phyloP scores from a whole-genome alignment of 2,329 filamentous ascomycete genomes.

The Aspergillus ustus region DNA sequence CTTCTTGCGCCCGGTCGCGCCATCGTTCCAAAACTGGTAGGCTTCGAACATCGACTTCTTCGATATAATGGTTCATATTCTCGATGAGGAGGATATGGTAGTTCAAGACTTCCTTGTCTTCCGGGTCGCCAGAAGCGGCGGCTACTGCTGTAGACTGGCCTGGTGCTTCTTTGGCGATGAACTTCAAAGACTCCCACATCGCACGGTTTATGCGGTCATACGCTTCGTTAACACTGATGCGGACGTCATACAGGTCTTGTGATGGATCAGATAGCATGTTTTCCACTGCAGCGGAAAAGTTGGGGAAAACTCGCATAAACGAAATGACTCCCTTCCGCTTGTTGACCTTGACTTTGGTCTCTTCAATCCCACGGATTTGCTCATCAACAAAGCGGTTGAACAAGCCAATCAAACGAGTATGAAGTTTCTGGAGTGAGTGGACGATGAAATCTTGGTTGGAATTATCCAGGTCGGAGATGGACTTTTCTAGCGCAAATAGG shows the following conservation, averaged over 20 bases:
- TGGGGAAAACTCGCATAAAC: conserved; percentile 91
- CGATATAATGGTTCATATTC: conserved; percentile 97
- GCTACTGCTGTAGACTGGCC: conserved; percentile 59
- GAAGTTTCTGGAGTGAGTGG: conserved; percentile 76
- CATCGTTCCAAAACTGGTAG: conserved; percentile 81
- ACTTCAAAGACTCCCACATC: conserved; percentile 96
- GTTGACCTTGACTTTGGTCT: conserved; percentile 98
- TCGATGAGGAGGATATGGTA: conserved; percentile 97
- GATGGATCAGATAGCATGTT: conserved; percentile 69
- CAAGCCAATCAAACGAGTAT: conserved; percentile 71
- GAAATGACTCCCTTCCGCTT: conserved; percentile 96
- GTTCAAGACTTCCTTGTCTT: conserved; percentile 96
- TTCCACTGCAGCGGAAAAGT: conserved; percentile 81
- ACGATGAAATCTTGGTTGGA: conserved; percentile 93
- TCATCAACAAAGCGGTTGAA: conserved; percentile 93
- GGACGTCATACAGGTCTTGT: conserved; percentile 68
- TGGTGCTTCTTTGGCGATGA: conserved; percentile 78
- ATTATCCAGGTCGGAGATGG: conserved; percentile 77
- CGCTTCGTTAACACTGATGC: conserved; percentile 79
- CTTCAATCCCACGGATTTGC: conserved; percentile 93
- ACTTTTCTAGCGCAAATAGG: conserved; percentile 78
- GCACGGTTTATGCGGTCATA: conserved; percentile 88
- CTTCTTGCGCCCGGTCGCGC: conserved; percentile 75
- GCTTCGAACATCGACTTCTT: conserved; percentile 78
- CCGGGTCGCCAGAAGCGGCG: conserved; percentile 64